Evolutionary conservation across 1,284 basidiomycete species (phyloP), one percentile per base, ranked within the genome.

Genomic region (Boletus semigastroideus): DNA sequence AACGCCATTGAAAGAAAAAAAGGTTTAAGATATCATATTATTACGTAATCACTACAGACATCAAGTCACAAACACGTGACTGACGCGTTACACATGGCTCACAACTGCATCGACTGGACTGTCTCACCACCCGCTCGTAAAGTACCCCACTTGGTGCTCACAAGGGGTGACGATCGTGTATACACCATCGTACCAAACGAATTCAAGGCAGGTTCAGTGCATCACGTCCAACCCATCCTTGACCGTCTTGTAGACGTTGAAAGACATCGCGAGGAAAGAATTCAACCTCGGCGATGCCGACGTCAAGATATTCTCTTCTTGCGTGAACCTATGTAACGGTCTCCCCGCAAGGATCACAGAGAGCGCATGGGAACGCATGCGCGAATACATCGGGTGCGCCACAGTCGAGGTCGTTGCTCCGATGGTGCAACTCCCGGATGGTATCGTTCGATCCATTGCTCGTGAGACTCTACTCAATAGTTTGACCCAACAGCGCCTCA

Each of bases 41-140:
- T 66, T 62, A 62, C 42, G 43, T 64, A 61, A 64, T 39, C 53
- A 49, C 30, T n/a, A 4, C 9, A 16, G 8, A 20, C n/a, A 33
- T 33, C 5, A 7, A 3, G 30, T 42, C 39, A 7, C 20, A 28
- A 1, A 20, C 59, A 59, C 57, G 59, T 57, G 59, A 57, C 30
- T 30, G 2, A 42, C 42, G 44, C 45, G 56, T 58, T 53, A 38
- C 27, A 40, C n/a, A 66, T 70, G 64, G 36, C 39, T 5, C 64
- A 66, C 53, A 14, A 58, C 13, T 66, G 65, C 49, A 25, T 63
- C 6, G 59, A 66, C 46, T 70, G 65, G 65, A 44, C 54, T 0
- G 17, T 39, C 2, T 48, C 0, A 4, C 63, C 65, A 1, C 66
- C 66, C 13, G 36, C 39, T 0, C 52, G 67, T 1, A 68, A 61